A percentile compares a stretch with the other conserved stretches of the same genome.
Evolutionary conservation across 305 asterid genomes (phyloP).

Genomic region (Fraxinus sp.): DNA sequence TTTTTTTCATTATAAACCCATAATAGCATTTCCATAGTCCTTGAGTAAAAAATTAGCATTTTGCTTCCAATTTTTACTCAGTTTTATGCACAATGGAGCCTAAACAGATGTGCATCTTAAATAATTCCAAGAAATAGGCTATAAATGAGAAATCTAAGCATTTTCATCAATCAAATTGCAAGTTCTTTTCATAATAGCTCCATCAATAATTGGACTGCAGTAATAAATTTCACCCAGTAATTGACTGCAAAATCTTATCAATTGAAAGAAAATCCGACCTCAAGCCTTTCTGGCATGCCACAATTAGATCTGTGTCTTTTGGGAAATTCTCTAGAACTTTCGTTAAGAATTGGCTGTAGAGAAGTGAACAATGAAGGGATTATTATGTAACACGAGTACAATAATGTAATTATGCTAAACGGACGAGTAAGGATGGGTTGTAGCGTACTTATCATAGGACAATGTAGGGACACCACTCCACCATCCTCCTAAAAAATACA

Average conservation of each 20-base stretch:
- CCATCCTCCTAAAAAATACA: constrained; percentile 75
- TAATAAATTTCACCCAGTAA: background rate
- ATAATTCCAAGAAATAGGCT: background rate
- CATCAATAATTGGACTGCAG: background rate
- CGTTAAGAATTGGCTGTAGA: constrained; percentile 56
- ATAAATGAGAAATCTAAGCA: background rate
- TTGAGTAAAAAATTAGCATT: background rate
- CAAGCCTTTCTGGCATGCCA: constrained; percentile 95
- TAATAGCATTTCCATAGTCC: background rate
- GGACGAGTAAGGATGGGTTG: constrained; percentile 13
- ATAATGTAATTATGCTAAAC: constrained; percentile 5
- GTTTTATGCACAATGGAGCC: background rate
- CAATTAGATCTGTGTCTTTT: constrained; percentile 76
- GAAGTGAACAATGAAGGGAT: constrained; percentile 16
- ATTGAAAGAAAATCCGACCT: constrained; percentile 54
- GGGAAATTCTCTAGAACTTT: constrained; percentile 74
- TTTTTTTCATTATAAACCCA: background rate
- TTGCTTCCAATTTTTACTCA: background rate
- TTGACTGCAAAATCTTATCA: constrained; percentile 15
- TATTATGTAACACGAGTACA: background rate
- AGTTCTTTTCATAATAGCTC: background rate
- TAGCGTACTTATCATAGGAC: constrained; percentile 60
- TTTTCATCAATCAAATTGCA: background rate
- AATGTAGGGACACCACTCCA: constrained; percentile 93
- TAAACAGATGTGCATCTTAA: background rate